These are phyloP conservation scores for Nicotiana undulata DNA, from an alignment of 257 asterid genomes.

Conservation along the genomic window DNA sequence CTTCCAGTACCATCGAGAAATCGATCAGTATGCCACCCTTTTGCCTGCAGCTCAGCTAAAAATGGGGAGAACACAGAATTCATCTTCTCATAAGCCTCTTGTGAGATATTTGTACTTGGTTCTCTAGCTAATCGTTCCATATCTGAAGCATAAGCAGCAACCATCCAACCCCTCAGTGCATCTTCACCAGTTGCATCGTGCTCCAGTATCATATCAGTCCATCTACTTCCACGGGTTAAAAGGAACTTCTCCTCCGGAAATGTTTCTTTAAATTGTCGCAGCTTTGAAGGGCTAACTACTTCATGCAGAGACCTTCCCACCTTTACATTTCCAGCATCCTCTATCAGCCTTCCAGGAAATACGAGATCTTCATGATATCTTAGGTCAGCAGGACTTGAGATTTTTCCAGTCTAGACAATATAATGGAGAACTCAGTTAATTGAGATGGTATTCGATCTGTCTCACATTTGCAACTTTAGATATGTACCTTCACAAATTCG, in stretches of 20 bases:
- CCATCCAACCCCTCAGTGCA: conserved; percentile 97
- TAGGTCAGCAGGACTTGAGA: conserved; percentile 86
- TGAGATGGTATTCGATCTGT: neutral
- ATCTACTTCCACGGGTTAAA: conserved; percentile 37
- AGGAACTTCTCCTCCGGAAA: conserved; percentile 68
- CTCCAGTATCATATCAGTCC: conserved; percentile 78
- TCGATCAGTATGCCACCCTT: conserved; percentile 98
- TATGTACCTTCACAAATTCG: conserved; percentile 63
- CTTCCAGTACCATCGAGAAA: conserved; percentile 89
- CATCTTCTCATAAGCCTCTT: conserved; percentile 68
- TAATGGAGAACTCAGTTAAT: neutral
- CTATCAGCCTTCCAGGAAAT: conserved; percentile 71
- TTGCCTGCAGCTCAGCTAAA: conserved; percentile 56
- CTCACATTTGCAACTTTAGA: conserved; percentile 8
- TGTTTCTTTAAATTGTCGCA: conserved; percentile 40
- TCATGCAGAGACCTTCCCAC: conserved; percentile 72
- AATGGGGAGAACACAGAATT: conserved; percentile 43
- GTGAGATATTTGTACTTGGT: conserved; percentile 20
- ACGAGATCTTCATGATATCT: conserved; percentile 79
- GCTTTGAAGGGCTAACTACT: conserved; percentile 67
- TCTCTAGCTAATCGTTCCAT: conserved; percentile 25
- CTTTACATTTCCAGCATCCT: conserved; percentile 82
- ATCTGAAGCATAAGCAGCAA: conserved; percentile 83
- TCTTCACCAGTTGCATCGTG: conserved; percentile 81
- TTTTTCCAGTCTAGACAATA: conserved; percentile 52